Evolutionary conservation across 768 basidiomycete species (phyloP).

Genomic region (Aureoboletus auriporus): DNA sequence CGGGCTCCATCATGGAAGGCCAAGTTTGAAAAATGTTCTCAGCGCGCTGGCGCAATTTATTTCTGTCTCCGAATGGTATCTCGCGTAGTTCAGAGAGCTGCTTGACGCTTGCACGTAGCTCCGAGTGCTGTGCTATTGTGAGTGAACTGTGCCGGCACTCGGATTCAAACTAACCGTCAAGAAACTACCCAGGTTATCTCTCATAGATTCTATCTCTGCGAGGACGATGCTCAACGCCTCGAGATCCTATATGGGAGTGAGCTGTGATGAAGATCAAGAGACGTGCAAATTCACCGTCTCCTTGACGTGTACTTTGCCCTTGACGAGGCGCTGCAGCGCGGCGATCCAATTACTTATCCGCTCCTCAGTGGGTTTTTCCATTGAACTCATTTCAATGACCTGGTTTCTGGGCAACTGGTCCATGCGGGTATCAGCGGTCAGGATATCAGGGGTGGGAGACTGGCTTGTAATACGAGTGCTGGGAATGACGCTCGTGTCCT

Average conservation of each 20-base stretch:
- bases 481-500: background rate
- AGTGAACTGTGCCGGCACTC: background rate
- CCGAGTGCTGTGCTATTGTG: constrained; percentile 11
- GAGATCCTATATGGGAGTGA: constrained; percentile 17
- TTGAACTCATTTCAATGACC: background rate
- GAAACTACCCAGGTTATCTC: constrained; percentile 5
- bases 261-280: background rate
- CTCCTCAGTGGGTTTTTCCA: constrained; percentile 1
- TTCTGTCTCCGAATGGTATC: constrained; percentile 29
- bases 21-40: constrained; percentile 10
- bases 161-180: constrained; percentile 14
- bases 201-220: constrained; percentile 29
- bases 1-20: constrained; percentile 4
- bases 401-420: background rate
- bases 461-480: constrained; percentile 20
- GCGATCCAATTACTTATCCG: constrained; percentile 16
- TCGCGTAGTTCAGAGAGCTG: constrained; percentile 25
- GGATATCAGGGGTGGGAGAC: constrained; percentile 7
- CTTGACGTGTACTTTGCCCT: constrained; percentile 21
- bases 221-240: constrained; percentile 25
- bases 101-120: constrained; percentile 17
- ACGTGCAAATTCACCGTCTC: constrained; percentile 15
- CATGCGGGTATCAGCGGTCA: background rate
- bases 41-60: constrained; percentile 24
- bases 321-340: constrained; percentile 29